Percentiles rank a stretch among this genome's conserved stretches.
Evolutionary conservation across 768 basidiomycete species (phyloP).

Genomic region (Phaeotremella skinneri): DNA sequence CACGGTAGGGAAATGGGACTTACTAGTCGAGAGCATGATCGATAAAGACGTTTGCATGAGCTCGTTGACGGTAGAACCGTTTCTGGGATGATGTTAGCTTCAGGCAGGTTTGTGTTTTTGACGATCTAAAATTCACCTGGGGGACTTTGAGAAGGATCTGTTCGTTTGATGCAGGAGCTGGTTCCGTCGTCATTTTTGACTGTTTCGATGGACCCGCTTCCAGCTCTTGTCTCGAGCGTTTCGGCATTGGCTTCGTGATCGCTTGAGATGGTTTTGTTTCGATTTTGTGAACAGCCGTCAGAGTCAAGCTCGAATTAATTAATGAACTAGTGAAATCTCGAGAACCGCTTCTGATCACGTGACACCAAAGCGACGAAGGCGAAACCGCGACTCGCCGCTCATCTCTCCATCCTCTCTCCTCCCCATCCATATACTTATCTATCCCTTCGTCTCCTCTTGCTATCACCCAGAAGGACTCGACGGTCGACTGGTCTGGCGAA

Average conservation of each 20-base stretch:
- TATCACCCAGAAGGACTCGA: not conserved
- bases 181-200: not conserved
- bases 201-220: slow-evolving; percentile 21
- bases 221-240: slow-evolving; percentile 18
- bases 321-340: not conserved
- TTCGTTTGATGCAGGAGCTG: not conserved
- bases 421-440: not conserved
- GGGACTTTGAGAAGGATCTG: slow-evolving; percentile 30
- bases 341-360: not conserved
- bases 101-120: not conserved
- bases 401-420: slow-evolving; percentile 5
- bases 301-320: not conserved
- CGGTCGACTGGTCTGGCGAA: not conserved
- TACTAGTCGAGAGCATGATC: slow-evolving; percentile 75
- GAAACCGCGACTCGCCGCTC: not conserved
- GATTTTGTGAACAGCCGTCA: too few relatives aligned
- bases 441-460: not conserved
- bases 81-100: slow-evolving; percentile 46
- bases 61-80: slow-evolving; percentile 57
- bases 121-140: slow-evolving; percentile 24
- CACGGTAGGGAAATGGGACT: slow-evolving; percentile 22
- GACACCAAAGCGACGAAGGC: not conserved
- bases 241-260: slow-evolving; percentile 15
- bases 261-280: too few relatives aligned
- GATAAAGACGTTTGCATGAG: slow-evolving; percentile 58